Evolutionary conservation across 305 asterid genomes (phyloP), one percentile per base, ranked within the genome.

Genomic region (Fraxinus paxiana): DNA sequence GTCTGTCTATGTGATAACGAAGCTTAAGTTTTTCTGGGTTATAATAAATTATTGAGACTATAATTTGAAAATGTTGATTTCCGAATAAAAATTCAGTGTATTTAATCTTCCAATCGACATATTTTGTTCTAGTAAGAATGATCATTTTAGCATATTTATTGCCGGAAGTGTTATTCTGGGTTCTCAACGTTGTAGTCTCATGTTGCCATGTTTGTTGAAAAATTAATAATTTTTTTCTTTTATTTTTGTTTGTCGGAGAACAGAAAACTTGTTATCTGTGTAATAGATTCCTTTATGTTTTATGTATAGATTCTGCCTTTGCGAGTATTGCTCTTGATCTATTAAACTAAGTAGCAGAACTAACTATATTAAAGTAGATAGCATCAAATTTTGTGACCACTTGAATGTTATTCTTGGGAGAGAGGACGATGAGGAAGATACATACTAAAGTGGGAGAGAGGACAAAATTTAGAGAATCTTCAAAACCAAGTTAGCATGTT

Each of bases 361-460:
- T 54, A 54, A 54, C 65, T 54, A 17, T 6, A 17, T 17, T 17
- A 18, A 54, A 17, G 65, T 54, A 54, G 10, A 26, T 28, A 54
- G 72, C 17, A 28, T 65, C n/a, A 26, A 31, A 26, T 65, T 63
- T 65, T 24, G 26, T 54, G 65, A 54, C 24, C 65, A 17, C 22
- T 18, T 54, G 65, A 54, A 20, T 65, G 35, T 26, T 24, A 28
- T 9, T 12, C n/a, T 24, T 65, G 5, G 72, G 35, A 65, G 17
- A 63, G 33, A 65, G 15, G 70, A 74, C 77, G 80, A 83, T 30
- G 46, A 72, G 73, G 72, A 83, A 75, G 81, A 77, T 8, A 26
- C 8, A 65, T 9, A 30, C 31, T 30, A 24, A 65, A 65, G 76
- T 17, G n/a, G 26, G 56, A 41, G 54, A 13, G 35, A 17, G 26